Evolutionary conservation across 192 early-diverging fungal species (phyloP).

Genomic region (Entomortierella beljakovae): DNA sequence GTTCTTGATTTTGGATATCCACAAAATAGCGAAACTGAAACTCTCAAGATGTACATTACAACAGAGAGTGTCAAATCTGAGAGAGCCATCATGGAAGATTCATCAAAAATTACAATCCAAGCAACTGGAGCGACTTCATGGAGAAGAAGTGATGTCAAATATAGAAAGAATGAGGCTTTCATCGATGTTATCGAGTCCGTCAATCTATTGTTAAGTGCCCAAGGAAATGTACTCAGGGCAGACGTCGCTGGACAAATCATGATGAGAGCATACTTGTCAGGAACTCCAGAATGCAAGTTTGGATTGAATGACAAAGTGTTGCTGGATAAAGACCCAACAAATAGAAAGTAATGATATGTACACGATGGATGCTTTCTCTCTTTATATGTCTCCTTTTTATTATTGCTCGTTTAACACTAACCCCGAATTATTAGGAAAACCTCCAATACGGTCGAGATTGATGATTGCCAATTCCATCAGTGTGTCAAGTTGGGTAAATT

Average conservation of each 20-base stretch:
- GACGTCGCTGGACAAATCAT: slow-evolving; percentile 27
- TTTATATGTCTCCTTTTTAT: neutral
- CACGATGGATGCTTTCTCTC: neutral
- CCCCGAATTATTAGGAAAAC: slow-evolving; percentile 20
- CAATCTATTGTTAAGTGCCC: slow-evolving; percentile 87
- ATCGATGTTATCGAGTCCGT: slow-evolving; percentile 99
- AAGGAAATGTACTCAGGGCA: slow-evolving; percentile 84
- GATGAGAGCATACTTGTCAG: slow-evolving; percentile 89
- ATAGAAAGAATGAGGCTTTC: slow-evolving; percentile 96
- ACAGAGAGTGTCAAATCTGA: slow-evolving; percentile 88
- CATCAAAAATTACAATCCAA: slow-evolving; percentile 91
- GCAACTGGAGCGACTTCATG: slow-evolving; percentile 96
- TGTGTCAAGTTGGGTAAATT: slow-evolving; percentile 95
- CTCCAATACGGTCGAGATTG: slow-evolving; percentile 87
- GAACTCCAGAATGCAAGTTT: slow-evolving; percentile 98
- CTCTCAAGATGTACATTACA: slow-evolving; percentile 88
- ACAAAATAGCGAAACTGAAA: slow-evolving; percentile 86
- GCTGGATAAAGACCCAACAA: slow-evolving; percentile 77
- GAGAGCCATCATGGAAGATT: slow-evolving; percentile 65
- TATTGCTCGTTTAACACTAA: neutral
- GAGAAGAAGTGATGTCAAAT: slow-evolving; percentile 93
- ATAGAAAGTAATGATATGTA: slow-evolving; percentile 29
- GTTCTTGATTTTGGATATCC: slow-evolving; percentile 91
- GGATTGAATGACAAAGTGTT: slow-evolving; percentile 93
- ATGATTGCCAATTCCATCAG: slow-evolving; percentile 99